These are phyloP conservation scores for Fagopyrum homotropicum DNA, from an alignment of 148 eudicot species.

Conservation along the genomic window DNA sequence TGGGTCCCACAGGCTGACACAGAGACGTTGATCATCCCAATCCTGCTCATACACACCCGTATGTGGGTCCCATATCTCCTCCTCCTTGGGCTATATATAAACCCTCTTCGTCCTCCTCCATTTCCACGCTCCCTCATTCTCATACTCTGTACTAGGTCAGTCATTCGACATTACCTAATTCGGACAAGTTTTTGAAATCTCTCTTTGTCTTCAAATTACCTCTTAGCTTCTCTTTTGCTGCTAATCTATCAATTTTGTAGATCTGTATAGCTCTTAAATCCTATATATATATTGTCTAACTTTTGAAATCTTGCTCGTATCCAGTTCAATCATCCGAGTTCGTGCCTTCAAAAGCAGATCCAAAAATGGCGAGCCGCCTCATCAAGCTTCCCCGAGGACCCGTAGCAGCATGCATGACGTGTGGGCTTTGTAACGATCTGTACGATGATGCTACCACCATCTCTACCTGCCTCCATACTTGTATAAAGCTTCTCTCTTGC, in stretches of 20 bases:
- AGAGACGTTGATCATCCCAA: neutral
- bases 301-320: neutral
- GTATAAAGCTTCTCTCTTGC: slow-evolving; percentile 25
- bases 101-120: neutral
- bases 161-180: neutral
- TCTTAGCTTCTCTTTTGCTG: neutral
- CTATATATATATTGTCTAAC: neutral
- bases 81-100: neutral
- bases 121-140: neutral
- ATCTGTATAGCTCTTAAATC: neutral
- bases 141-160: neutral
- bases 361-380: slow-evolving; percentile 41
- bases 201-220: neutral
- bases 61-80: slow-evolving; percentile 3
- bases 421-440: slow-evolving; percentile 71
- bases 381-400: slow-evolving; percentile 50
- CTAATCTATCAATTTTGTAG: neutral
- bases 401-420: slow-evolving; percentile 77
- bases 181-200: neutral
- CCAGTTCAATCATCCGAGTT: neutral
- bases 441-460: slow-evolving; percentile 67
- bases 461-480: slow-evolving; percentile 85
- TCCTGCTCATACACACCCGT: neutral
- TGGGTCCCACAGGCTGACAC: neutral
- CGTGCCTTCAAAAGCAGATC: neutral